Evolutionary conservation across 352 stramenopile species (phyloP).

Genomic region (Pythium folliculosum): DNA sequence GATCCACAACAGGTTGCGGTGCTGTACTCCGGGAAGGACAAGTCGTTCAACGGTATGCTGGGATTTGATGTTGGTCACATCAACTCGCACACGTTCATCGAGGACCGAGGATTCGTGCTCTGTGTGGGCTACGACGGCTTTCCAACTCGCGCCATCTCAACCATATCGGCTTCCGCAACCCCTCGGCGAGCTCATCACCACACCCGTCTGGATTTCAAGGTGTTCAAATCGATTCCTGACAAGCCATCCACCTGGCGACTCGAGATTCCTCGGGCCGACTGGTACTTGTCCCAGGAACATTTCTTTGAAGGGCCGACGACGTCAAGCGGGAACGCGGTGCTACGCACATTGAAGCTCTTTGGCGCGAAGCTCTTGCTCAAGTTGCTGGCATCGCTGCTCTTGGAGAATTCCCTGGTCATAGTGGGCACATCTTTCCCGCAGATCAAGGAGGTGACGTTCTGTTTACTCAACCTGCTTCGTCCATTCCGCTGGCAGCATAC

Average conservation of each 20-base stretch:
- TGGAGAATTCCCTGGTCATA: constrained; percentile 79
- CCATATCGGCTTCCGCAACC: not conserved
- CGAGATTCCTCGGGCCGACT: constrained; percentile 72
- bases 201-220: constrained; percentile 30
- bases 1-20: constrained; percentile 81
- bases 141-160: constrained; percentile 10
- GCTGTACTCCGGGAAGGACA: constrained; percentile 45
- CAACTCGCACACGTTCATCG: constrained; percentile 72
- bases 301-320: constrained; percentile 39
- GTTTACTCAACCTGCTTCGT: constrained; percentile 66
- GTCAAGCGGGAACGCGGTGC: constrained; percentile 38
- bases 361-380: constrained; percentile 76
- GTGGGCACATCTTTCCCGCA: constrained; percentile 69
- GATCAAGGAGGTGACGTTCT: constrained; percentile 75
- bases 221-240: constrained; percentile 70
- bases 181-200: constrained; percentile 16
- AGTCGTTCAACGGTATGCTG: constrained; percentile 44
- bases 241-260: constrained; percentile 56
- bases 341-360: constrained; percentile 63
- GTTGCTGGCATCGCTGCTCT: constrained; percentile 60
- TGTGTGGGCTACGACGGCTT: constrained; percentile 58
- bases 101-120: constrained; percentile 66
- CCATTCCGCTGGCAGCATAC: constrained; percentile 86
- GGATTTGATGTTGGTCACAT: constrained; percentile 81
- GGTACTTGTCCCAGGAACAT: constrained; percentile 70